Base-by-base conservation (phyloP, 768 basidiomycete genomes). In the Trametes meyenii region DNA sequence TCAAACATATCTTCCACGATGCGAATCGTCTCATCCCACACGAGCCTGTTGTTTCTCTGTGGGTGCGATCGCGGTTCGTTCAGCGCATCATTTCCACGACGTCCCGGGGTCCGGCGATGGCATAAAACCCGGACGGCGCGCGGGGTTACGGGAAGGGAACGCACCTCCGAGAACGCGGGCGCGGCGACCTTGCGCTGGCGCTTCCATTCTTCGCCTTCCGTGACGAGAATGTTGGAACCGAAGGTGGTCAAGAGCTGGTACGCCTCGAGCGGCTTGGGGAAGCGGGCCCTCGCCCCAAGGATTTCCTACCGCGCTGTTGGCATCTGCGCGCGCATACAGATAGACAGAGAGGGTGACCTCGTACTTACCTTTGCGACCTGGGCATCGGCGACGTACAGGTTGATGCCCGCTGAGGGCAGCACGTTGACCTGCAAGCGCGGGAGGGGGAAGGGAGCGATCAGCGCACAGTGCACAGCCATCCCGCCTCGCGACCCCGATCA, bases 201-300 rank as follows among this genome's bases (percentile, higher is more conserved):
- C 70, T 86, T 86, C 87, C 87, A 89, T 60, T 83, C 78, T 3
- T 84, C 81, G 21, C 82, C 84, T 65, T 89, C 87, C 0, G 84
- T 83, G 1, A 78, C 80, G n/a, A 89, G 79, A 45, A 89, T 84
- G 63, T 89, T 90, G 6, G 68, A 67, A 6, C 88, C 87, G 67
- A 81, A 89, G 58, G 84, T 76, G 0, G 72, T 60, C 17, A 89
- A 71, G 16, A 75, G 62, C 1, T 48, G 62, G 63, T 88, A 88
- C 26, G 75, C 67, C 5, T 78, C 63, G 0, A 82, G 66, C 8
- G 84, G 81, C 65, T 89, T 89, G 0, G 85, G 82, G 64, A 87
- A 89, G 14, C 80, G 79, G 11, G 78, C 72, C 13, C 83, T 76
- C 23, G 78, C 76, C 14, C 75, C 73, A 3, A 78, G 76, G 5